phyloP scores from a whole-genome alignment of 495 filamentous ascomycete genomes.

The Pseudomonodictys pantanalensis region DNA sequence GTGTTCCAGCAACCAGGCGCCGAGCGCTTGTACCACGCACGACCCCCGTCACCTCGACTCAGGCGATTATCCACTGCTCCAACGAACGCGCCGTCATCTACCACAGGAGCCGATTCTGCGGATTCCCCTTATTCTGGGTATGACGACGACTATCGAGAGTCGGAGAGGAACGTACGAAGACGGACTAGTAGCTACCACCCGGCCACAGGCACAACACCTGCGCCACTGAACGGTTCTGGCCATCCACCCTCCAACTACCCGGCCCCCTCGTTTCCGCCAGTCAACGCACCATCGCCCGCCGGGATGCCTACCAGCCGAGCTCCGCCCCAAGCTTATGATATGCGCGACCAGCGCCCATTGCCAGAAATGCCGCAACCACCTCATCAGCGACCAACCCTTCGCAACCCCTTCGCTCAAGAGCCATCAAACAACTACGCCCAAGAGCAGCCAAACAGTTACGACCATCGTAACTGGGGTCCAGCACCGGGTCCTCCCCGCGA shows the following conservation, averaged over 20 bases:
- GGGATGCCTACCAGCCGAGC: not conserved
- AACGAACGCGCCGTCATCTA: conserved; percentile 13
- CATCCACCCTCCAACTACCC: conserved; percentile 13
- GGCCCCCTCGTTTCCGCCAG: conserved; percentile 13
- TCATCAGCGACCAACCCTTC: conserved; percentile 19
- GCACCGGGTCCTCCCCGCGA: conserved; percentile 11
- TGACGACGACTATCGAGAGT: conserved; percentile 6
- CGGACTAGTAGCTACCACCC: conserved; percentile 32
- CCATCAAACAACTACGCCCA: conserved; percentile 10
- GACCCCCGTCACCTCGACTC: conserved; percentile 38
- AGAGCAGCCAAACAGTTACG: conserved; percentile 9
- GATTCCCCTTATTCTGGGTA: conserved; percentile 23
- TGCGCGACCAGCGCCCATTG: conserved; percentile 6
- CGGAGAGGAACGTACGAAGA: conserved; percentile 31
- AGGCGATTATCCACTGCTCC: conserved; percentile 12
- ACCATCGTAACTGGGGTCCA: conserved; percentile 19
- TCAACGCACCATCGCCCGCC: conserved; percentile 6
- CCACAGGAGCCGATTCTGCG: conserved; percentile 6
- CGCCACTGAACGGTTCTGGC: conserved; percentile 13
- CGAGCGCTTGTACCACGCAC: conserved; percentile 39
- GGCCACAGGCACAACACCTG: conserved; percentile 6
- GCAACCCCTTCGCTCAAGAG: conserved; percentile 15
- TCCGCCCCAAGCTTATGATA: conserved; percentile 14
- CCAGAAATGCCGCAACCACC: conserved; percentile 13
- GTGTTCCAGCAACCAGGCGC: conserved; percentile 35